Evolutionary conservation across 2,329 filamentous ascomycete species (phyloP).

Genomic region (Dactylellina leptospora): DNA sequence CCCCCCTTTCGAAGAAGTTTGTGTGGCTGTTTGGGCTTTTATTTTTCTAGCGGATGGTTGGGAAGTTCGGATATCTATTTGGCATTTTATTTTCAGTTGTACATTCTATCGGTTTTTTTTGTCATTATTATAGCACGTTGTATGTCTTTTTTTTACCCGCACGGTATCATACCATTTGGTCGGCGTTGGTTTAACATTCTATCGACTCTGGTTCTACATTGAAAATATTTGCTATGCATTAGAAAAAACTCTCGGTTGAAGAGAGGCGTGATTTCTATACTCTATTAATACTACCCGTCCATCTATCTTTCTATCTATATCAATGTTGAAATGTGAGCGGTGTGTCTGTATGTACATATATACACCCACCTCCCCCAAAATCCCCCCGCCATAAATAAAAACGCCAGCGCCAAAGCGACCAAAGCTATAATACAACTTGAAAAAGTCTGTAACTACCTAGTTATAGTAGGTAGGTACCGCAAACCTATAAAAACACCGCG

Average conservation of each 20-base stretch:
- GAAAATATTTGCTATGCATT: background rate
- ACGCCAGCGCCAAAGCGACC: background rate
- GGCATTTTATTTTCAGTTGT: constrained; percentile 36
- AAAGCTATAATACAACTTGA: too few species aligned
- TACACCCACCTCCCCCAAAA: background rate
- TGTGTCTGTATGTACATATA: constrained; percentile 11
- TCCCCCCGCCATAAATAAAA: constrained; percentile 1
- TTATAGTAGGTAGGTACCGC: too few species aligned
- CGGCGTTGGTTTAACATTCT: constrained; percentile 34
- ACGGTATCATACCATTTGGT: constrained; percentile 23
- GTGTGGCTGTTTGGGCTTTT: background rate
- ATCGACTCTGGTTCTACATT: constrained; percentile 3
- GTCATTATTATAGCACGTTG: constrained; percentile 3
- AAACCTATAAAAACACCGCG: constrained; percentile 33
- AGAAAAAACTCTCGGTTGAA: background rate
- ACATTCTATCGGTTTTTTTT: constrained; percentile 31
- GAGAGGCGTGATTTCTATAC: constrained; percentile 11
- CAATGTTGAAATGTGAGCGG: background rate
- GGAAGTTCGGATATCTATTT: constrained; percentile 11
- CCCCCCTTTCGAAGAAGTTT: too few species aligned
- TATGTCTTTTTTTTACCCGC: background rate
- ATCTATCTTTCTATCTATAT: background rate
- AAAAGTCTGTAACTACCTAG: too few species aligned
- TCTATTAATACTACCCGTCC: too few species aligned
- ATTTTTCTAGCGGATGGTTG: too few species aligned